A percentile compares a stretch with the other conserved stretches of the same genome.
Evolutionary conservation across 1,284 basidiomycete species (phyloP).

Genomic region (Athelia psychrophila): DNA sequence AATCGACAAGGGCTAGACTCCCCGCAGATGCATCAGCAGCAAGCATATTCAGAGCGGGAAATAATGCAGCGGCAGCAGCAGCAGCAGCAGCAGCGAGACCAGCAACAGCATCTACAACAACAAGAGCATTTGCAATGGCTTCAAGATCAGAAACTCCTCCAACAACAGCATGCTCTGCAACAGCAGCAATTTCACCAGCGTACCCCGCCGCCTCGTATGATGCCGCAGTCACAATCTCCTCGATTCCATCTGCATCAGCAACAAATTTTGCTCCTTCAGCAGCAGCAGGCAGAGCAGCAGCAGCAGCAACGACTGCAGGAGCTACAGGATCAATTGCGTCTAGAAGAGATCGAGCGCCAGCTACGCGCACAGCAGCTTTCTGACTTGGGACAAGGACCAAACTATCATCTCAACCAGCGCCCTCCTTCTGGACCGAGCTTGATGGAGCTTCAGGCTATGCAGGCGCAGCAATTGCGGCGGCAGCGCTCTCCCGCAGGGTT

Average conservation of each 20-base stretch:
- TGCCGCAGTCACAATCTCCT: constrained; percentile 68
- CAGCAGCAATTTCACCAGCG: constrained; percentile 42
- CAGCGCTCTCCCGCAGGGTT: constrained; percentile 52
- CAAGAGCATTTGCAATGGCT: constrained; percentile 38
- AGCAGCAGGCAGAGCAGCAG: constrained; percentile 57
- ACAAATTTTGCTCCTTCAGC: constrained; percentile 55
- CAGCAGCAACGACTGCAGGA: constrained; percentile 42
- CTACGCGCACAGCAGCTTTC: constrained; percentile 46
- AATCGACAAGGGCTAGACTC: constrained; percentile 29
- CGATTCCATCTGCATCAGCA: constrained; percentile 67
- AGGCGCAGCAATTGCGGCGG: constrained; percentile 36
- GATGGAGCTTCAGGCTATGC: constrained; percentile 34
- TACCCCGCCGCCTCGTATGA: constrained; percentile 66
- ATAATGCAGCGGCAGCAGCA: constrained; percentile 34
- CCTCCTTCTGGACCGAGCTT: constrained; percentile 38
- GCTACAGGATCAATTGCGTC: constrained; percentile 56
- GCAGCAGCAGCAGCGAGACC: constrained; percentile 34
- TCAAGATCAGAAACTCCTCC: constrained; percentile 34
- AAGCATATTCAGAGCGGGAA: constrained; percentile 11
- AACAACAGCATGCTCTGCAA: constrained; percentile 36
- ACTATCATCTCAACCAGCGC: constrained; percentile 33
- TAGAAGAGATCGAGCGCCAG: constrained; percentile 62
- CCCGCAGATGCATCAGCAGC: constrained; percentile 16
- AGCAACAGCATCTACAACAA: constrained; percentile 22
- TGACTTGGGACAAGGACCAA: constrained; percentile 44